Evolutionary conservation across 176 grass and related monocot species (phyloP), one percentile per base, ranked within the genome.

Genomic region (Luzula sylvatica): DNA sequence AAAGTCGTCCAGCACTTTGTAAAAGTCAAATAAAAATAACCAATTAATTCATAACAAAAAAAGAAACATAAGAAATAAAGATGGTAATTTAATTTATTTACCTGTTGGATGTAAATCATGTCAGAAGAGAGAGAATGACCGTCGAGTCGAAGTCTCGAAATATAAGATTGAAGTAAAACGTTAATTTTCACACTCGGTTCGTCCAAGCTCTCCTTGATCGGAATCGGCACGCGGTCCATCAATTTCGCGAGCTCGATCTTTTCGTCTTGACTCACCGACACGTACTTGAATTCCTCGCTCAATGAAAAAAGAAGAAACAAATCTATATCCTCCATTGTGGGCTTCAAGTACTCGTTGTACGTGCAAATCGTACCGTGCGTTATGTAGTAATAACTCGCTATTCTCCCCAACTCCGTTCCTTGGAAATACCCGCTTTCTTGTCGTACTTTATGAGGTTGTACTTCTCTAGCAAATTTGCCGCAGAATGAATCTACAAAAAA

Each of bases 401-500:
- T 92, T 55, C 86, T 75, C 30, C 86, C 80, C 38, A 85, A 68
- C 56, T 81, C 86, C 12, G 75, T 85, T 46, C 80, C 86, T 71
- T 92, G 81, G 22, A 92, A 92, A 84, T 79, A 24, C 86, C 86
- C 27, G 75, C 84, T 75, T 92, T 92, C 46, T 79, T 73, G 72
- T 92, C 86, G 55, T 85, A 90, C 56, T 83, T 90, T 11, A 85
- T 47, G 68, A 92, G 53, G 81, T 75, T 92, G 67, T 80, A 80
- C 71, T 67, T 92, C 67, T 92, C 86, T 23, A 92, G 55, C 46
- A 92, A 59, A 66, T 81, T 84, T 81, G 86, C 86, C 65, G 81
- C 86, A 39, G 86, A 78, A 68, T 92, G 86, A 27, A 92, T 72
- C 86, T 92, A n/a, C n/a, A n/a, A n/a, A n/a, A n/a, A n/a, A n/a